A percentile compares a stretch with the other conserved stretches of the same genome.
Conservation (phyloP, 2,329 filamentous ascomycete species). For the Penicillium psychrosexuale region DNA sequence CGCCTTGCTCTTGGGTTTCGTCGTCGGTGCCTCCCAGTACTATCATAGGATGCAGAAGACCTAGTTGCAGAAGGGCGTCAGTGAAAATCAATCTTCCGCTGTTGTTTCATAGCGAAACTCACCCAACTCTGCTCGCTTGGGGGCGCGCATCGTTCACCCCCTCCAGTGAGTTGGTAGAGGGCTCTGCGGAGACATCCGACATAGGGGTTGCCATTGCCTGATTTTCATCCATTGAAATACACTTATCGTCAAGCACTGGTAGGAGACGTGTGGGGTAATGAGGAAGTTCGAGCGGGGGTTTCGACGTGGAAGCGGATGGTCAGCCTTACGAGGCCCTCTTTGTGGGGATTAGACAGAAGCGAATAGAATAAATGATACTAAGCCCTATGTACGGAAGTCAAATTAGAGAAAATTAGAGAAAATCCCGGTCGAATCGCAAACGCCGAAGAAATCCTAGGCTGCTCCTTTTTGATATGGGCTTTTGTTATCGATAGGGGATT, state of each 20-base stretch:
- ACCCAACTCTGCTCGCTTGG: slow-evolving; percentile 15
- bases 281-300: slow-evolving; percentile 15
- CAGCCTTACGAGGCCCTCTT: slow-evolving; percentile 21
- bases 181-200: slow-evolving; percentile 15
- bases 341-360: background rate
- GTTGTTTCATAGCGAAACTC: slow-evolving; percentile 2
- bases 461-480: slow-evolving; percentile 9
- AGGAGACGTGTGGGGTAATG: slow-evolving; percentile 23
- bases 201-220: slow-evolving; percentile 1
- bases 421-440: background rate
- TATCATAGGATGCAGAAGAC: slow-evolving; percentile 52
- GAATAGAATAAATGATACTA: background rate
- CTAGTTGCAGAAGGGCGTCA: slow-evolving; percentile 4
- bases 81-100: background rate
- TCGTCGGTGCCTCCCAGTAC: slow-evolving; percentile 63
- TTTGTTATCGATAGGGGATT: slow-evolving; percentile 15
- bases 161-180: slow-evolving; percentile 9
- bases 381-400: background rate
- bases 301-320: slow-evolving; percentile 18
- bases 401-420: background rate
- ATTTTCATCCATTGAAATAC: slow-evolving; percentile 15
- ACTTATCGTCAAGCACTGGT: background rate
- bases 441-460: slow-evolving; percentile 14
- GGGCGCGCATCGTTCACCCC: slow-evolving; percentile 2
- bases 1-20: slow-evolving; percentile 59